Evolutionary conservation across 345 rosid genomes (phyloP).

Genomic region (Citrus reticulata): DNA sequence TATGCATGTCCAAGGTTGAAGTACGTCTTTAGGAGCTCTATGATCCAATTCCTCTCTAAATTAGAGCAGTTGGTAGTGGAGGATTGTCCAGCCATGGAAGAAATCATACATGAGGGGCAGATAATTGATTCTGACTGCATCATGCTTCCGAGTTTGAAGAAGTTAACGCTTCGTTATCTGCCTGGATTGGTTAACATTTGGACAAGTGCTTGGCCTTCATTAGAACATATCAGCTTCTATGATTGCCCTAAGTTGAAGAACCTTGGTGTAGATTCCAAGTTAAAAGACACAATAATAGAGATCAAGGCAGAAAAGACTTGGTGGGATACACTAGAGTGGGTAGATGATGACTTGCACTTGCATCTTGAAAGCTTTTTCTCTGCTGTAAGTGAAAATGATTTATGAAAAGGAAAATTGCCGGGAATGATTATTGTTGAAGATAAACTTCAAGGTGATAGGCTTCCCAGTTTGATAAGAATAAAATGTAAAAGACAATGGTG

Average conservation of each 20-base stretch:
- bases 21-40: constrained; percentile 7
- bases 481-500: too few relatives aligned
- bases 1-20: constrained; percentile 12
- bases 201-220: not conserved
- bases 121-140: not conserved
- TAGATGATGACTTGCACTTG: not conserved
- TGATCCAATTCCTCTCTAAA: constrained; percentile 5
- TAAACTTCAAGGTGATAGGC: too few relatives aligned
- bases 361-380: too few relatives aligned
- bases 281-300: constrained; percentile 1
- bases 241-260: constrained; percentile 18
- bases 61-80: constrained; percentile 19
- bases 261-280: not conserved
- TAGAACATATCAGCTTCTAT: constrained; percentile 13
- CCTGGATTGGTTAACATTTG: constrained; percentile 12
- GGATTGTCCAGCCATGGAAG: constrained; percentile 13
- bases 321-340: constrained; percentile 17
- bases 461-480: too few relatives aligned
- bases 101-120: not conserved
- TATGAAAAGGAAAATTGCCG: too few relatives aligned
- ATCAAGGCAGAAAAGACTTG: constrained; percentile 16
- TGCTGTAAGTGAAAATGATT: too few relatives aligned
- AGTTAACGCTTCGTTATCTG: constrained; percentile 1
- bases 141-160: constrained; percentile 12
- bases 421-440: too few relatives aligned